Conservation (phyloP, 202 grass and related monocot species). For the Musa balbisiana region DNA sequence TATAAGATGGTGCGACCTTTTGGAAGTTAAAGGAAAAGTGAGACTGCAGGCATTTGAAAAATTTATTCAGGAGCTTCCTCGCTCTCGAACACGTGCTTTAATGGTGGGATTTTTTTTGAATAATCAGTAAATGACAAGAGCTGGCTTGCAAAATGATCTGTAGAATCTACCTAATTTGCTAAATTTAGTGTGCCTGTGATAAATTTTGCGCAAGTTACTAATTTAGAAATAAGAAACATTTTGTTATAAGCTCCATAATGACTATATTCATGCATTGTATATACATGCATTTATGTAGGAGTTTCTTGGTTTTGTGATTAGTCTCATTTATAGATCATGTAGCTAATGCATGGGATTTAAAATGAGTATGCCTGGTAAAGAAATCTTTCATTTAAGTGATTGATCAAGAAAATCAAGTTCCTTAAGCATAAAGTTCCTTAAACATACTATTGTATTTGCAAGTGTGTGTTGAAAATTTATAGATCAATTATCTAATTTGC, state of each 20-base stretch:
- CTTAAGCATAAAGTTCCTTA: neutral
- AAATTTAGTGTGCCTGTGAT: neutral
- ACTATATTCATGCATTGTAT: neutral
- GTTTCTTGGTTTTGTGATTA: neutral
- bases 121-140: neutral
- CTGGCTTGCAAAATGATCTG: neutral
- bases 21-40: conserved; percentile 45
- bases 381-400: neutral
- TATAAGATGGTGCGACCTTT: conserved; percentile 24
- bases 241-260: neutral
- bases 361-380: neutral
- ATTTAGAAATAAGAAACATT: neutral
- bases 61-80: conserved; percentile 36
- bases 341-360: neutral
- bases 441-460: too few species aligned
- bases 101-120: conserved; percentile 29
- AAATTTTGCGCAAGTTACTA: neutral
- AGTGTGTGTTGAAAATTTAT: neutral
- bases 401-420: neutral
- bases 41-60: conserved; percentile 35
- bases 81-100: conserved; percentile 31
- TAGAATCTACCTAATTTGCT: neutral
- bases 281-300: neutral
- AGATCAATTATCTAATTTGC: neutral
- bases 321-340: neutral